Evolutionary conservation across 805 yeast genomes (phyloP).

Genomic region (Cyberlindnera mrakii): DNA sequence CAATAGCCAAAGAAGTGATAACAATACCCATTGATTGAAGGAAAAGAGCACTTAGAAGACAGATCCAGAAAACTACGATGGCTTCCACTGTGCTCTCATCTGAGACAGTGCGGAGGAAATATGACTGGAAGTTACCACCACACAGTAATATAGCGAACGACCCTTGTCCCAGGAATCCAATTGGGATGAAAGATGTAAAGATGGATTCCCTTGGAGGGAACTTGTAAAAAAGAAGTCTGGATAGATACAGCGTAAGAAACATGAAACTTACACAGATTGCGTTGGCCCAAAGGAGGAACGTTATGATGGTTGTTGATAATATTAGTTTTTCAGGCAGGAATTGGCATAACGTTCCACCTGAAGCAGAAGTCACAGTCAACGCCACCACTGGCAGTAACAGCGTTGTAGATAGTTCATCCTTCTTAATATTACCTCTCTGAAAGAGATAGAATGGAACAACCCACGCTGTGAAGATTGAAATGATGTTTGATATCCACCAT

Average conservation of each 20-base stretch:
- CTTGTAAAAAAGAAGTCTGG: slow-evolving; percentile 52
- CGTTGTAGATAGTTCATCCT: slow-evolving; percentile 44
- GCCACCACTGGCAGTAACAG: slow-evolving; percentile 75
- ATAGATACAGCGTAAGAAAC: slow-evolving; percentile 49
- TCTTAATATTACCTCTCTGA: slow-evolving; percentile 26
- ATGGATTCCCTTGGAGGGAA: slow-evolving; percentile 50
- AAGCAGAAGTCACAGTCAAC: slow-evolving; percentile 65
- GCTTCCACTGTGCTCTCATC: slow-evolving; percentile 17
- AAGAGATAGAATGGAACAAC: slow-evolving; percentile 41
- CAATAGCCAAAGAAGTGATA: slow-evolving; percentile 40
- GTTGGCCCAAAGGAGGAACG: slow-evolving; percentile 60
- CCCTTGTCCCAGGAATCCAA: slow-evolving; percentile 87
- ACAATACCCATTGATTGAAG: slow-evolving; percentile 53
- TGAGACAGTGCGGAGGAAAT: slow-evolving; percentile 16
- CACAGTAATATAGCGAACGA: slow-evolving; percentile 57
- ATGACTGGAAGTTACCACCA: slow-evolving; percentile 36
- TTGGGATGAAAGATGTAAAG: slow-evolving; percentile 68
- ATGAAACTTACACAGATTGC: slow-evolving; percentile 58
- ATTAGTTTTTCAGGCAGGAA: slow-evolving; percentile 41
- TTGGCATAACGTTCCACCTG: slow-evolving; percentile 52
- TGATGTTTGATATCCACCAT: slow-evolving; percentile 66
- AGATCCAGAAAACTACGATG: slow-evolving; percentile 27
- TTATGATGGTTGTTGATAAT: slow-evolving; percentile 45
- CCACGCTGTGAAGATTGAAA: slow-evolving; percentile 57
- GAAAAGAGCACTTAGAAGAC: slow-evolving; percentile 37